Conservation (phyloP, 306 rosid species). For the Cucurbita pepo region DNA sequence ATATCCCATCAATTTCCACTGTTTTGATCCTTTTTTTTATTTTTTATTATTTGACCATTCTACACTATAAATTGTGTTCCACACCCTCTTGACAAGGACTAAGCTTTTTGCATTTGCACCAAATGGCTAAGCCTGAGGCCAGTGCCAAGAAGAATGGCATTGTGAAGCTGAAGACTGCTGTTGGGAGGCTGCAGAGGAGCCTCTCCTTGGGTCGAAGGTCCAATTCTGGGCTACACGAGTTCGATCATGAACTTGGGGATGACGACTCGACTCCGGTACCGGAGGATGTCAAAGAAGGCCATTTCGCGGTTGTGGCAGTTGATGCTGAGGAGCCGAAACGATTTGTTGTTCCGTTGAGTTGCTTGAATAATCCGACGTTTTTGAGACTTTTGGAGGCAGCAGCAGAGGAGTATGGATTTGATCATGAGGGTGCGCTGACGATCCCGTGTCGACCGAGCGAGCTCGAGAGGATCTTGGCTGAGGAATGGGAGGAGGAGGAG, state of each 20-base stretch:
- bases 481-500: constrained; percentile 3
- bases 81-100: not conserved
- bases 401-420: constrained; percentile 72
- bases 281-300: constrained; percentile 68
- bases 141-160: constrained; percentile 25
- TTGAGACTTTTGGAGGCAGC: constrained; percentile 46
- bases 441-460: constrained; percentile 51
- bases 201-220: constrained; percentile 24
- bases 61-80: not conserved
- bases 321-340: constrained; percentile 38
- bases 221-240: not conserved
- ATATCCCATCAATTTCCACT: not conserved
- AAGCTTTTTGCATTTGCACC: not conserved
- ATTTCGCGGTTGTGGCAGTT: constrained; percentile 57
- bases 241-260: not conserved
- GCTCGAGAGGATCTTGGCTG: constrained; percentile 37
- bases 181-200: constrained; percentile 49
- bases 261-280: constrained; percentile 25
- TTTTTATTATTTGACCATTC: not conserved
- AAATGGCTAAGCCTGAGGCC: constrained; percentile 25
- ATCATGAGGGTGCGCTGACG: constrained; percentile 50
- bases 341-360: constrained; percentile 51
- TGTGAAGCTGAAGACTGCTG: constrained; percentile 41
- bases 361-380: constrained; percentile 41
- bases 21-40: not conserved